These are phyloP conservation scores for Kluyveromyces sp. DNA, from an alignment of 1,139 yeast genomes.

Conservation along the genomic window DNA sequence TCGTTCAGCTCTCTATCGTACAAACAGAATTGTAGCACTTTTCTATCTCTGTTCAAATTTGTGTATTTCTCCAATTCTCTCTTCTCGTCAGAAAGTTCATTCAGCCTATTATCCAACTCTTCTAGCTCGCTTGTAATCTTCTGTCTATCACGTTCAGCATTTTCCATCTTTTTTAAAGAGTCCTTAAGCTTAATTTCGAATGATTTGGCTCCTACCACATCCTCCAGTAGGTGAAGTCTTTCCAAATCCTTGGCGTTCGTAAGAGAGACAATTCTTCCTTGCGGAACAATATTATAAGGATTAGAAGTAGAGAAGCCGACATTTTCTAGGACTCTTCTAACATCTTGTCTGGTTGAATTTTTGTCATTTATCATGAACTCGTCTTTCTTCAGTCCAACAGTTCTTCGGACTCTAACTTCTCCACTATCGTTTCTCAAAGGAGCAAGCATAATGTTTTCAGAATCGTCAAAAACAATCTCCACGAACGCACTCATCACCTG, in stretches of 20 bases:
- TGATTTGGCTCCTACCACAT: constrained; percentile 91
- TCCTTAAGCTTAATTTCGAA: constrained; percentile 79
- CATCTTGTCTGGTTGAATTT: constrained; percentile 72
- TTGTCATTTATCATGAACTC: constrained; percentile 75
- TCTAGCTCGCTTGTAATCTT: constrained; percentile 69
- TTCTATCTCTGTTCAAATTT: constrained; percentile 57
- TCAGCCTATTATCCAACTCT: constrained; percentile 63
- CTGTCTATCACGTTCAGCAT: constrained; percentile 60
- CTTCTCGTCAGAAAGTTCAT: constrained; percentile 76
- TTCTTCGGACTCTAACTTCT: constrained; percentile 69
- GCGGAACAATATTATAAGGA: constrained; percentile 96
- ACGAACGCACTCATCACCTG: constrained; percentile 92
- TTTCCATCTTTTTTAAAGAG: constrained; percentile 71
- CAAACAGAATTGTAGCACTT: constrained; percentile 67
- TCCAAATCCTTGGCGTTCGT: constrained; percentile 87
- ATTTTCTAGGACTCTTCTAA: constrained; percentile 76
- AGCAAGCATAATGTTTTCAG: constrained; percentile 68
- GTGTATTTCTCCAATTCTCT: constrained; percentile 68
- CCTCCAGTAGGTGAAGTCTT: constrained; percentile 70
- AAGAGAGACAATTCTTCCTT: constrained; percentile 77
- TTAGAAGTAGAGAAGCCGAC: constrained; percentile 90
- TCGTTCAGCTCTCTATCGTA: constrained; percentile 69
- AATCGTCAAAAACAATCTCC: constrained; percentile 78
- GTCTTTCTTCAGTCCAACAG: constrained; percentile 88
- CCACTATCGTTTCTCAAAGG: constrained; percentile 37